These are phyloP conservation scores for Funneliformis mosseae DNA, from an alignment of 192 early-diverging fungal species.

Conservation along the genomic window DNA sequence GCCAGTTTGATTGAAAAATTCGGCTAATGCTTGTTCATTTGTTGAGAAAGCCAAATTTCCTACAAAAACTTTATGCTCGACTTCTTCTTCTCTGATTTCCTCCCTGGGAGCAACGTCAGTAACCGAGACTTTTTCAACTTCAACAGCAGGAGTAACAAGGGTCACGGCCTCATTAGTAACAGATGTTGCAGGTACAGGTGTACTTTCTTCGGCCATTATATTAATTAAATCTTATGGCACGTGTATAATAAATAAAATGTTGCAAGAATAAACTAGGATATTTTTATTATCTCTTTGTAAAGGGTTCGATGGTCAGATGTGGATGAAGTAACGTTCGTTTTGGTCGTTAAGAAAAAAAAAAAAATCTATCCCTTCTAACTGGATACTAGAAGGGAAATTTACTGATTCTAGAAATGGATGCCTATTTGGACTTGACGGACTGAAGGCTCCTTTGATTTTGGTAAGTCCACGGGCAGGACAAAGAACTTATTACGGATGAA, in stretches of 20 bases:
- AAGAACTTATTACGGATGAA: conserved; percentile 10
- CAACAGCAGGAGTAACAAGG: background rate
- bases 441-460: conserved; percentile 28
- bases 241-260: background rate
- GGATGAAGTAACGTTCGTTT: conserved; percentile 9
- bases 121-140: background rate
- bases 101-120: background rate
- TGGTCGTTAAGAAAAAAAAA: conserved; percentile 27
- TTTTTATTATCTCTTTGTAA: background rate
- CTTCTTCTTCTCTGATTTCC: conserved; percentile 39
- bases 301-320: conserved; percentile 13
- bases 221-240: background rate
- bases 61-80: conserved; percentile 85
- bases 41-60: conserved; percentile 93
- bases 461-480: conserved; percentile 31
- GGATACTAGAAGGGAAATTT: background rate
- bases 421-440: conserved; percentile 35
- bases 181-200: background rate
- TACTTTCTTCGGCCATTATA: conserved; percentile 6
- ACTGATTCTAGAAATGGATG: conserved; percentile 14
- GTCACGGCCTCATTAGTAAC: background rate
- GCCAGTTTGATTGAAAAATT: conserved; percentile 72
- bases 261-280: no score
- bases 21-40: conserved; percentile 75
- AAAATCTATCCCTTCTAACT: conserved; percentile 16